Base-by-base conservation (phyloP, 2,329 filamentous ascomycete genomes). In the Cercospora canescens region DNA sequence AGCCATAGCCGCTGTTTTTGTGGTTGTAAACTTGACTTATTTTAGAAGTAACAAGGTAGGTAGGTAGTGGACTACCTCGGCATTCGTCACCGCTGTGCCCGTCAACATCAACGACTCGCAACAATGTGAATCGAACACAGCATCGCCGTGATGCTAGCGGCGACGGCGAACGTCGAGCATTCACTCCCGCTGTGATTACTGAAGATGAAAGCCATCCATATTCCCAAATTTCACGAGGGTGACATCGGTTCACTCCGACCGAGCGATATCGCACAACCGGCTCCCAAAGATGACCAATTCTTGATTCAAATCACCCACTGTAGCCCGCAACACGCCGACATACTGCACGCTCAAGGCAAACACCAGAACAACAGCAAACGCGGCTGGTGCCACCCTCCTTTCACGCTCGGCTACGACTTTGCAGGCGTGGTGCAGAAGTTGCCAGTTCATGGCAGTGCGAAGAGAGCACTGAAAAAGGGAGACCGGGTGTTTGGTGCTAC, bases 301-400 rank as follows among this genome's bases (percentile, higher is more conserved):
- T 70, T 86, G 18, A 75, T 87, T 41, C 79, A 78, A 62, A 82
- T 88, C 60, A 83, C 83, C 1, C 85, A 86, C 65, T 83, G 84
- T 62, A 85, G 85, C 4, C 79, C 87, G 24, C 88, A 88, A 62
- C 87, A 87, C 72, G 86, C 88, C 56, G 87, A 89, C 71, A 82
- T 86, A 8, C 81, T 89, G 55, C 88, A 88, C 72, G 84, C 84
- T 2, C 81, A 81, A 71, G 87, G 86, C 7, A 82, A 83, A 68
- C 87, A 89, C 71, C 86, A 89, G 71, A 89, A 88, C 73, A 74
- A 77, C 57, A 65, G 71, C 21, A 76, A 76, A 57, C 80, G 78
- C 32, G 81, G 80, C n/a, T 82, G 86, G 62, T 81, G 86, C 39
- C 79, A 78, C 34, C 87, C 86, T 1, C 86, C 86, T 0, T 89